phyloP scores from a whole-genome alignment of 2,329 filamentous ascomycete species.

The Aureobasidium melanogenum region DNA sequence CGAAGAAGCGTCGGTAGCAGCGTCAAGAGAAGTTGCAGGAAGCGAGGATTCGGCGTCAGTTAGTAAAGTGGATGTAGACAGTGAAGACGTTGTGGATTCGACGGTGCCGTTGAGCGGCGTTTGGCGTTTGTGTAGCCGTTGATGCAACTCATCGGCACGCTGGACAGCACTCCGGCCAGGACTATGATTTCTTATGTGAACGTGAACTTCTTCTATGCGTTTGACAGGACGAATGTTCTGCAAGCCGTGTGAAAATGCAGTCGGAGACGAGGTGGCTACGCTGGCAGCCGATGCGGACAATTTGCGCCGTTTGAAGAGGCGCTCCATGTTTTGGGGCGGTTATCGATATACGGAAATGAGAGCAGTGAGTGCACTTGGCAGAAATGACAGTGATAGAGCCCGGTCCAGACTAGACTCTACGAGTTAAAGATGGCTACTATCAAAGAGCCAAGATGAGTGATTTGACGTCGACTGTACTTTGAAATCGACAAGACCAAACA shows the following conservation, averaged over 20 bases:
- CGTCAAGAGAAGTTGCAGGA: not conserved
- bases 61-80: constrained; percentile 10
- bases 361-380: not conserved
- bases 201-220: constrained; percentile 9
- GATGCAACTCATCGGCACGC: not conserved
- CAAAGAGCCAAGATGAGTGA: constrained; percentile 1
- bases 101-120: constrained; percentile 9
- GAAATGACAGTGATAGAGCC: not conserved
- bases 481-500: not conserved
- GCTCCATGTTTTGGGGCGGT: constrained; percentile 23
- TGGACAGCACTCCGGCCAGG: not conserved
- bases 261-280: constrained; percentile 7
- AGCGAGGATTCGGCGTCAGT: constrained; percentile 11
- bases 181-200: constrained; percentile 10
- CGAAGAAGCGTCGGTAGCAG: not conserved
- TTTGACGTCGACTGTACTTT: not conserved
- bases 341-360: constrained; percentile 6
- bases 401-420: constrained; percentile 2
- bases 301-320: constrained; percentile 19
- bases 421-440: constrained; percentile 18
- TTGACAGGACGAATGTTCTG: constrained; percentile 6
- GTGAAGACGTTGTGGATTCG: constrained; percentile 8
- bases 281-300: constrained; percentile 21
- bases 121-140: constrained; percentile 11
- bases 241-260: constrained; percentile 11